Base-by-base conservation (phyloP, 2,329 filamentous ascomycete genomes). In the Aspergillus viridinutans region DNA sequence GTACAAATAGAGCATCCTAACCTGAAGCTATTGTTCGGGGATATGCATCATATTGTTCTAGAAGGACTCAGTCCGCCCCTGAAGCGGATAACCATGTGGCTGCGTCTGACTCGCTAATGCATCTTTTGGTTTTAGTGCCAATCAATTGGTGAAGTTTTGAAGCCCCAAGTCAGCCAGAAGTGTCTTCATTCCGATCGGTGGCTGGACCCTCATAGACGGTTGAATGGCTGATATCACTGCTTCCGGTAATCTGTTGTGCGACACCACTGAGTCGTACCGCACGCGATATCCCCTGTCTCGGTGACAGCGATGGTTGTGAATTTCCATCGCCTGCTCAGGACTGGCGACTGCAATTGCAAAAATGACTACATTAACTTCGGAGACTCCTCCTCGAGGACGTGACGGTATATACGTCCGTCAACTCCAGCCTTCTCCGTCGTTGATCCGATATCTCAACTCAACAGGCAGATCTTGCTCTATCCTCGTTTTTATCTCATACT, bases 221-320 rank as follows among this genome's bases (percentile, higher is more conserved):
- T 20, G 40, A 10, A 21, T 8, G 17, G 40, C 14, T 32, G 12
- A 14, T 32, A 17, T 17, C 38, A 14, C 55, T 45, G 58, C 54
- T 55, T 54, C 23, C 17, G 20, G 52, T 26, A 49, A 52, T 17
- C 26, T 56, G 45, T 49, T 56, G 53, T 58, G 47, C 42, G 25
- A 40, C 56, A 43, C 26, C 29, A 3, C 25, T n/a, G n/a, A 10
- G n/a, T 50, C 35, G n/a, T 42, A 29, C 59, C 48, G 58, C 60
- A 64, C 48, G 54, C 54, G 52, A 58, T 57, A 38, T n/a, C 14
- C n/a, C 52, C 10, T 56, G 28, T 35, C 50, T 54, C 45, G n/a
- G 38, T 10, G n/a, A 21, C 42, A 1, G 21, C 42, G 21, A 45
- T 10, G 1, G n/a, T 45, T 20, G 20, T 45, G 42, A 20, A 17